Evolutionary conservation across 75 land plant genomes (phyloP).

Genomic region (Ceratopteris richardii): DNA sequence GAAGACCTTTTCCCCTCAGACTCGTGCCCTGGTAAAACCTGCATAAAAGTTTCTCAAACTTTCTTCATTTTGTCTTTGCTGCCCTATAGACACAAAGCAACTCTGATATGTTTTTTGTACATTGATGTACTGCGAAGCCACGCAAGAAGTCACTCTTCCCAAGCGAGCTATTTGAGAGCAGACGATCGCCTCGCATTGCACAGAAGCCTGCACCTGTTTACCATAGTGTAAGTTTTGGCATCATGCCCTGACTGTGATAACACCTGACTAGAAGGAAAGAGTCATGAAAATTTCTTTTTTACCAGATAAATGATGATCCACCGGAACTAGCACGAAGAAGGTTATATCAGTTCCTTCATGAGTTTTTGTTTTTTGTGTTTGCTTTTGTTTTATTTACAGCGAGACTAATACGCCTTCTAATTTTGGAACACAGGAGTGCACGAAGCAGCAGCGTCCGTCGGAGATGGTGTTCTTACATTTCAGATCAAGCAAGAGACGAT

Average conservation of each 20-base stretch:
- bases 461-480: background rate
- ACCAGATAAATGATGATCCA: background rate
- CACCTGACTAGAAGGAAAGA: background rate
- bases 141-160: background rate
- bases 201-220: slow-evolving; percentile 10
- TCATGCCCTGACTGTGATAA: background rate
- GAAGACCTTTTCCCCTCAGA: background rate
- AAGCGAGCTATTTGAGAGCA: slow-evolving; percentile 5
- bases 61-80: too few relatives aligned
- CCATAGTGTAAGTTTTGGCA: slow-evolving; percentile 2
- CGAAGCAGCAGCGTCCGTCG: background rate
- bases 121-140: too few relatives aligned
- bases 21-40: background rate
- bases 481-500: slow-evolving; percentile 2
- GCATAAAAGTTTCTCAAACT: too few relatives aligned
- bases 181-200: slow-evolving; percentile 17
- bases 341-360: background rate
- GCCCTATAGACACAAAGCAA: too few relatives aligned
- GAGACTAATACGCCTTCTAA: too few relatives aligned
- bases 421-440: too few relatives aligned
- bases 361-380: background rate
- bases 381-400: background rate
- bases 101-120: too few relatives aligned
- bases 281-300: background rate
- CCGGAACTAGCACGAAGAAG: background rate